Evolutionary conservation across 2,329 filamentous ascomycete genomes (phyloP).

Genomic region (Emergomyces orientalis): DNA sequence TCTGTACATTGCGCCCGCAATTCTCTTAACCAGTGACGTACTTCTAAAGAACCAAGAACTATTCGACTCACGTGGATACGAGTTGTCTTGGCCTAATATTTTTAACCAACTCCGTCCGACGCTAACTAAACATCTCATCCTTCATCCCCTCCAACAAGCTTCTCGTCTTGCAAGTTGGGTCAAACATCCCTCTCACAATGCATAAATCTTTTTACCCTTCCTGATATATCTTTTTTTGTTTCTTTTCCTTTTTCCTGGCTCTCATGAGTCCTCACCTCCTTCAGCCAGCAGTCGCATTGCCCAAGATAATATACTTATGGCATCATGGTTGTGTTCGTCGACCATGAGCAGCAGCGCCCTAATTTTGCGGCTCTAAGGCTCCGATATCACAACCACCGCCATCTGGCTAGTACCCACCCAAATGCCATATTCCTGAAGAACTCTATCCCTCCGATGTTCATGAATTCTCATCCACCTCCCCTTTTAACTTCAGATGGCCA

Average conservation of each 20-base stretch:
- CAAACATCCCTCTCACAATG: background rate
- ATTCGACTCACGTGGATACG: background rate
- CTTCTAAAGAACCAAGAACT: no score
- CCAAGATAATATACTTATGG: conserved; percentile 13
- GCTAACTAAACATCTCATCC: background rate
- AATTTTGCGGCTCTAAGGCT: conserved; percentile 16
- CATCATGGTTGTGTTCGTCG: conserved; percentile 42
- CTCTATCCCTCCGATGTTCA: background rate
- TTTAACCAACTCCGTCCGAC: no score
- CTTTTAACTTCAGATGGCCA: background rate
- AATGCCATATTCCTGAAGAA: conserved; percentile 12
- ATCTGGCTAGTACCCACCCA: conserved; percentile 11
- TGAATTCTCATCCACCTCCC: conserved; percentile 14
- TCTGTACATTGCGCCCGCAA: no score
- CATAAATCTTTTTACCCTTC: background rate
- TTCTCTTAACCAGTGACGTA: background rate
- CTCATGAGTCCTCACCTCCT: background rate
- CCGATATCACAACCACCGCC: conserved; percentile 14
- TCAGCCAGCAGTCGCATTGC: background rate
- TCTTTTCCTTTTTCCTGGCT: background rate
- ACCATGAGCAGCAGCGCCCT: conserved; percentile 34
- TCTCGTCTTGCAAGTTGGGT: background rate
- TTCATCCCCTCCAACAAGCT: background rate
- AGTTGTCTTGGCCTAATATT: no score
- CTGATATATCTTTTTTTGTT: background rate